These are phyloP conservation scores for Capillidium rhysosporum DNA, from an alignment of 371 early-diverging fungal species.

Conservation along the genomic window DNA sequence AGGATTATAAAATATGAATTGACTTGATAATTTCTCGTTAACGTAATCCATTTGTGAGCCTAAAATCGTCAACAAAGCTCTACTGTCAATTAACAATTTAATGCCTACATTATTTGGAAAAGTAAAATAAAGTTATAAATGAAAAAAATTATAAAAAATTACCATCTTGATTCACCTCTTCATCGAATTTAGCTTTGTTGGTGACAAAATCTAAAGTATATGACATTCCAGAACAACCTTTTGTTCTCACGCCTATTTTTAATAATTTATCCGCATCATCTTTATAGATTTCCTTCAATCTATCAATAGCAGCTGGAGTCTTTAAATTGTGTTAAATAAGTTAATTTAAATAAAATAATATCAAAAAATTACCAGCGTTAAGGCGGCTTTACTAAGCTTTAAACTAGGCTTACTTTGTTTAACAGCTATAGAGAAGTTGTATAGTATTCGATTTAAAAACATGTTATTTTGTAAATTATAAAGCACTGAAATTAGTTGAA, in stretches of 20 bases:
- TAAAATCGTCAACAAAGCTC: constrained; percentile 77
- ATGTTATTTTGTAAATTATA: no score
- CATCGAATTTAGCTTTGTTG: constrained; percentile 64
- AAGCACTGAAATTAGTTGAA: no score
- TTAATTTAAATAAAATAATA: neutral
- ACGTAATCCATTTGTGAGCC: constrained; percentile 96
- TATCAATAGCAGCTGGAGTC: constrained; percentile 58
- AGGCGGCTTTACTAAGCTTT: constrained; percentile 3
- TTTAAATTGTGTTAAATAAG: constrained; percentile 10
- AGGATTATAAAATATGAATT: constrained; percentile 92
- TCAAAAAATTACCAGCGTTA: constrained; percentile 9
- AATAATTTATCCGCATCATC: constrained; percentile 36
- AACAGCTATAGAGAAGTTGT: no score
- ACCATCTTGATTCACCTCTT: constrained; percentile 88
- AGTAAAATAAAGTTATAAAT: neutral
- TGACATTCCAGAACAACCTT: constrained; percentile 81
- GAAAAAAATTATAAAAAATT: constrained; percentile 9
- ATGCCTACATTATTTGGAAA: constrained; percentile 40
- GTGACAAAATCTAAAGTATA: constrained; percentile 75
- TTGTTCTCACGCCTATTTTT: constrained; percentile 58
- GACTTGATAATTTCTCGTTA: constrained; percentile 70
- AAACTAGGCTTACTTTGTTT: neutral
- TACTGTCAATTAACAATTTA: constrained; percentile 79
- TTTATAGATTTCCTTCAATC: constrained; percentile 32
- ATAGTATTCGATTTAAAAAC: no score